A percentile compares a stretch with the other conserved stretches of the same genome.
Evolutionary conservation across 2,329 filamentous ascomycete genomes (phyloP).

Genomic region (Cercospora nicotianae): DNA sequence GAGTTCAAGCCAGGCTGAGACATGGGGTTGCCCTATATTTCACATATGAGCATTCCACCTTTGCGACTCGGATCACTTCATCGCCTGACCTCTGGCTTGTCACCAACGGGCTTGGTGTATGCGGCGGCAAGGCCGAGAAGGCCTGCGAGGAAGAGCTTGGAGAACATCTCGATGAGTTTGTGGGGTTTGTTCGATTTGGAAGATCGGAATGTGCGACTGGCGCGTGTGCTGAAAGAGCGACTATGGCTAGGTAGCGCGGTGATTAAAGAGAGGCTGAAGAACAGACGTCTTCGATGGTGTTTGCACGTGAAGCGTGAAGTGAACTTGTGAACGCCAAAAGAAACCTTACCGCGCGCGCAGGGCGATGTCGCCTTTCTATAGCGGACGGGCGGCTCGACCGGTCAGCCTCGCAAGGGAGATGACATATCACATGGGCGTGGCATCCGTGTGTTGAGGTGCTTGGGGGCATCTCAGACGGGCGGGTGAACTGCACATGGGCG

Average conservation of each 20-base stretch:
- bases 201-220: neutral
- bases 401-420: neutral
- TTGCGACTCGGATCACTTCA: neutral
- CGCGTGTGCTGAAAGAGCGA: slow-evolving; percentile 24
- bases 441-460: neutral
- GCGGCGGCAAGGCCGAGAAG: slow-evolving; percentile 52
- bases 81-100: slow-evolving; percentile 28
- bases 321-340: slow-evolving; percentile 9
- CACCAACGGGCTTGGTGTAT: slow-evolving; percentile 38
- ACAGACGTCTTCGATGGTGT: slow-evolving; percentile 23
- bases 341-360: neutral
- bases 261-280: slow-evolving; percentile 34
- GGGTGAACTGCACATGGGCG: slow-evolving; percentile 3
- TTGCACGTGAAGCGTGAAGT: slow-evolving; percentile 16
- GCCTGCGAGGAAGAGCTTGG: slow-evolving; percentile 55
- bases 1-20: slow-evolving; percentile 52
- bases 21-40: slow-evolving; percentile 56
- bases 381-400: neutral
- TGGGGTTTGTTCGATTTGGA: slow-evolving; percentile 7
- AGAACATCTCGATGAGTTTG: slow-evolving; percentile 31
- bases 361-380: slow-evolving; percentile 7
- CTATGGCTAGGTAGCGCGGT: slow-evolving; percentile 36
- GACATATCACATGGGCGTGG: neutral
- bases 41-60: slow-evolving; percentile 3
- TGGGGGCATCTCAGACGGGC: neutral